These are phyloP conservation scores for Scedosporium aurantiacum DNA, from an alignment of 2,329 filamentous ascomycete species.

Conservation along the genomic window DNA sequence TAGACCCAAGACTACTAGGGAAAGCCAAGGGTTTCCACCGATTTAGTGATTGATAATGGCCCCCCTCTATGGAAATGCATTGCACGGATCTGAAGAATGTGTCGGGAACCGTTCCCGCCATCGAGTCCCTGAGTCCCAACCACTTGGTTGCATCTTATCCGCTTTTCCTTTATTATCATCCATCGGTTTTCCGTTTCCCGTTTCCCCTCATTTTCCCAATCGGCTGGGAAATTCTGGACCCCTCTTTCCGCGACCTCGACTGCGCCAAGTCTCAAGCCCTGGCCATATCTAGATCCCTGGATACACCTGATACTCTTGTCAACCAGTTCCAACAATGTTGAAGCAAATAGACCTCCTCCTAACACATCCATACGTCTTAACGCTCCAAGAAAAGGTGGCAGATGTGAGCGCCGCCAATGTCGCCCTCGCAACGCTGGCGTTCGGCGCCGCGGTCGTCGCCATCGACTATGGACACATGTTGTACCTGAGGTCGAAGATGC, in stretches of 20 bases:
- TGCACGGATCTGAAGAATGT: too few relatives aligned
- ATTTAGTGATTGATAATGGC: too few relatives aligned
- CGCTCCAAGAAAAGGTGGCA: neutral
- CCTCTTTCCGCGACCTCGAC: too few relatives aligned
- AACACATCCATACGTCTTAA: neutral
- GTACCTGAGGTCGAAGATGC: slow-evolving; percentile 36
- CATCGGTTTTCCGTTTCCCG: neutral
- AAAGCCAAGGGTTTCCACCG: too few relatives aligned
- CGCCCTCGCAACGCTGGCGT: neutral
- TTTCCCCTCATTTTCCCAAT: neutral
- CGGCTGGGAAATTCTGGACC: too few relatives aligned
- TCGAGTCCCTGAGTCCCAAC: too few relatives aligned
- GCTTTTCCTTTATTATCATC: too few relatives aligned
- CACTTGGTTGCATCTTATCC: too few relatives aligned
- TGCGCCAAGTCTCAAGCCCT: neutral
- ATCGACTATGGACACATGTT: slow-evolving; percentile 39
- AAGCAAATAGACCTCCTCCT: neutral
- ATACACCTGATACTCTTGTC: neutral
- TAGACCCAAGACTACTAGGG: too few relatives aligned
- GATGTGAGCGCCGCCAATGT: neutral
- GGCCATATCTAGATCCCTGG: neutral
- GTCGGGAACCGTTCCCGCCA: too few relatives aligned
- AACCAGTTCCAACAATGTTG: neutral
- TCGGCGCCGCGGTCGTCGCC: slow-evolving; percentile 15
- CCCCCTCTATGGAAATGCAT: too few relatives aligned